A percentile compares a stretch with the other conserved stretches of the same genome.
phyloP scores from a whole-genome alignment of 345 rosid genomes.

The Aethionema arabicum region DNA sequence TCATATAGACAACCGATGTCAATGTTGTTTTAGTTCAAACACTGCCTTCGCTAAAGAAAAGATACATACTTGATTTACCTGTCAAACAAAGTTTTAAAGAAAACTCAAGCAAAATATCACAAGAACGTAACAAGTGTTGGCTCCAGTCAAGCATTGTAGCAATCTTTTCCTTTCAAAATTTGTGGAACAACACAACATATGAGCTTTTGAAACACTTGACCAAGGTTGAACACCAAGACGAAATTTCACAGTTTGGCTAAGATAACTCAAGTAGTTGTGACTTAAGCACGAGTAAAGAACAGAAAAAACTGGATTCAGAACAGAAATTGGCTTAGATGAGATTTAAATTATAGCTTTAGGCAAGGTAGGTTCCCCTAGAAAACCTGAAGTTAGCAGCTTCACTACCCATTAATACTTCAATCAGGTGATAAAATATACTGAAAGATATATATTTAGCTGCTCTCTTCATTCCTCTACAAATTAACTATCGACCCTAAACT shows the following conservation, averaged over 20 bases:
- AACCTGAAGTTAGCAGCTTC: not conserved
- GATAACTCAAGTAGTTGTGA: not conserved
- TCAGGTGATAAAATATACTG: not conserved
- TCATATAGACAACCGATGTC: not conserved
- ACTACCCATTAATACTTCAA: not conserved
- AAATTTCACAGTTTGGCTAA: not conserved
- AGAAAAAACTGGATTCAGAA: not conserved
- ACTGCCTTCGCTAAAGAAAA: not conserved
- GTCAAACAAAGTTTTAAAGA: not conserved
- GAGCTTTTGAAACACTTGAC: conserved; percentile 2
- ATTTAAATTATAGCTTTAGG: conserved; percentile 1
- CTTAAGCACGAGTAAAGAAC: not conserved
- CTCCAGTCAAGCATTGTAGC: conserved; percentile 1
- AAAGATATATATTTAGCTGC: not conserved
- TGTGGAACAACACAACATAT: not conserved
- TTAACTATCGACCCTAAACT: not conserved
- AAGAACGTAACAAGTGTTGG: not conserved
- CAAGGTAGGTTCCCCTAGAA: not conserved
- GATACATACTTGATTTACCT: not conserved
- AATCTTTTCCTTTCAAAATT: conserved; percentile 8
- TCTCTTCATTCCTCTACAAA: not conserved
- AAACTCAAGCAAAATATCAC: not conserved
- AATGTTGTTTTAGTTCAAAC: not conserved
- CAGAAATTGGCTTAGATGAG: not conserved
- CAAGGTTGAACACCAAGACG: not conserved